Conservation (phyloP, 495 filamentous ascomycete genomes). For the Staphylotrichum longicolle region DNA sequence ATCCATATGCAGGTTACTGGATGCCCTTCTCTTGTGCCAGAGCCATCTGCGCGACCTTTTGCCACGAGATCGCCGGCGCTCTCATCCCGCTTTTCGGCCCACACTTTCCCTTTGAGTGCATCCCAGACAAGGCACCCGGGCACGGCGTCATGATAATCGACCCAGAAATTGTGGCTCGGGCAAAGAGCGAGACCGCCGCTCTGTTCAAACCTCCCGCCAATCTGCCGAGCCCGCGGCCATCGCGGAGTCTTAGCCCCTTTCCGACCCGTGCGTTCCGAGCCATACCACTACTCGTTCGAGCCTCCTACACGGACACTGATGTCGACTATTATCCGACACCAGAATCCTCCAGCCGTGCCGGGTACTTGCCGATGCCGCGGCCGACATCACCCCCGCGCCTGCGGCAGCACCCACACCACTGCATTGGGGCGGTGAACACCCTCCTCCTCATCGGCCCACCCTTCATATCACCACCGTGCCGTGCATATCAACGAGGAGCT, state of each 20-base stretch:
- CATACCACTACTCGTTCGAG: conserved; percentile 21
- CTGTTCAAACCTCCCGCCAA: conserved; percentile 8
- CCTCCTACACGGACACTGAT: conserved; percentile 40
- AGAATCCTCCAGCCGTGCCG: neutral
- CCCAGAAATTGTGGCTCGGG: conserved; percentile 53
- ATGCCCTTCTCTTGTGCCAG: conserved; percentile 84
- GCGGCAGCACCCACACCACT: neutral
- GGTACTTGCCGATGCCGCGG: neutral
- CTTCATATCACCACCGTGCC: conserved; percentile 5
- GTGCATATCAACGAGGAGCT: conserved; percentile 5
- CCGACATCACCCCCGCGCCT: conserved; percentile 1
- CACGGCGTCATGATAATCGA: conserved; percentile 70
- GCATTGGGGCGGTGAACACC: conserved; percentile 18
- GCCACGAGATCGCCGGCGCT: conserved; percentile 75
- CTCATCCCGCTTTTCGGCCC: conserved; percentile 86
- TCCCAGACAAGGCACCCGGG: conserved; percentile 53
- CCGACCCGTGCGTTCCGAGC: conserved; percentile 14
- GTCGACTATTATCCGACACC: conserved; percentile 36
- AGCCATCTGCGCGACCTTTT: conserved; percentile 84
- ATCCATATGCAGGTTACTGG: conserved; percentile 76
- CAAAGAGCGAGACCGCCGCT: conserved; percentile 53
- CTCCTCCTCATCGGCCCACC: conserved; percentile 3
- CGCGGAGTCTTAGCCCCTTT: conserved; percentile 22
- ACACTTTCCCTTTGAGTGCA: conserved; percentile 70
- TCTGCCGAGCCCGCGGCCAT: conserved; percentile 9